Base-by-base conservation (phyloP, 208 protist genomes). In the Leishmania mexicana region DNA sequence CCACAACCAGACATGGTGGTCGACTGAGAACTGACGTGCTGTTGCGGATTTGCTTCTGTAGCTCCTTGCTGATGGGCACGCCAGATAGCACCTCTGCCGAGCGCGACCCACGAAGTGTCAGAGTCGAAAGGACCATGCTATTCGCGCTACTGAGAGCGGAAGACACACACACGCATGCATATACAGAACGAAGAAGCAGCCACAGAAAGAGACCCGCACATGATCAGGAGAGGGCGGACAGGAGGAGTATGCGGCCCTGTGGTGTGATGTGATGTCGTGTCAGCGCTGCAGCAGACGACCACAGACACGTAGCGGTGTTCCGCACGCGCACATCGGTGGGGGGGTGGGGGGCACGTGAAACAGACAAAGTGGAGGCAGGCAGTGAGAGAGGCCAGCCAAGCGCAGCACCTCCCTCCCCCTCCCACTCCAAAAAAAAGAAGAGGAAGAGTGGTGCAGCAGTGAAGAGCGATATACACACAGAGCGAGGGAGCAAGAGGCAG, bases 1-100 rank as follows among this genome's bases (percentile, higher is more conserved):
- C 88, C n/a, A 99, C 96, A 19, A 92, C 95, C 0, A 99, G 90
- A n/a, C 92, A 93, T 31, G 98, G 92, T 11, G 85, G 72, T 4
- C 88, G 83, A 24, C 60, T 68, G 10, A 94, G 85, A 0, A 84
- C 75, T 49, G 75, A 40, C n/a, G 80, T 83, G 31, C 90, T 85
- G 28, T 65, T 70, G 42, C 68, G 62, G 38, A 96, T 83, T 57
- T 84, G 89, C 53, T 78, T 76, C 10, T 81, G 76, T 53, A 94
- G 87, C 68, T 87, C 80, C 17, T 74, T 87, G 78, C 88, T 90
- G 57, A 94, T 75, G 8, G 65, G 53, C 19, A 86, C 83, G 17
- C 90, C 88, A 71, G 86, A 89, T 3, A 96, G 81, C 1, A 93
- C 28, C 75, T 92, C 85, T 1, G 90, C 92, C 49, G 64, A 54